phyloP scores from a whole-genome alignment of 2,329 filamentous ascomycete species.

The Davidsoniella eucalypti region DNA sequence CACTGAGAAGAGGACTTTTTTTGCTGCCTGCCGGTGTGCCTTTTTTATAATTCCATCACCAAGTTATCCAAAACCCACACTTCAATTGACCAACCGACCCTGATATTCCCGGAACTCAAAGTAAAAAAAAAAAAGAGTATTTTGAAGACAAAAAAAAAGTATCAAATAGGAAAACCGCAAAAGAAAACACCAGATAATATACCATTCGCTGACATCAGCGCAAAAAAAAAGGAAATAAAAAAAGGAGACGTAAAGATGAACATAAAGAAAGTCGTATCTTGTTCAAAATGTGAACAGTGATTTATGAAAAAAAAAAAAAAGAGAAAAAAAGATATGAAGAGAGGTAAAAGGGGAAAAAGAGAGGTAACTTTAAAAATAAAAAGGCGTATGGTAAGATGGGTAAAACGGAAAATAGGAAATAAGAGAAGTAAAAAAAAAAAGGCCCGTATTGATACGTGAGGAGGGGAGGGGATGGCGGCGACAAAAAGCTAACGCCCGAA shows the following conservation, averaged over 20 bases:
- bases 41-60: conserved; percentile 9
- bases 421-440: background rate
- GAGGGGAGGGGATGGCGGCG: no score
- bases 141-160: background rate
- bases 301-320: background rate
- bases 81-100: background rate
- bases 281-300: no score
- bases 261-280: background rate
- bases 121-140: background rate
- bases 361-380: background rate
- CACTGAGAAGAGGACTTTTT: no score
- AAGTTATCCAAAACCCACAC: conserved; percentile 1
- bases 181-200: conserved; percentile 2
- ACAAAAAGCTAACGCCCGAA: no score
- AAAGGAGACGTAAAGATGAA: background rate
- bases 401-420: background rate
- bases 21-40: background rate
- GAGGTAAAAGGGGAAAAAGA: background rate
- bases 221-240: background rate
- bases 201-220: background rate
- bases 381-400: background rate
- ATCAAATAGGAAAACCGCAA: background rate
- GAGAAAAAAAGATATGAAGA: background rate
- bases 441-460: background rate
- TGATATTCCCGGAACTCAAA: conserved; percentile 1